Base-by-base conservation (phyloP, 345 rosid genomes). In the Arabis alpina region DNA sequence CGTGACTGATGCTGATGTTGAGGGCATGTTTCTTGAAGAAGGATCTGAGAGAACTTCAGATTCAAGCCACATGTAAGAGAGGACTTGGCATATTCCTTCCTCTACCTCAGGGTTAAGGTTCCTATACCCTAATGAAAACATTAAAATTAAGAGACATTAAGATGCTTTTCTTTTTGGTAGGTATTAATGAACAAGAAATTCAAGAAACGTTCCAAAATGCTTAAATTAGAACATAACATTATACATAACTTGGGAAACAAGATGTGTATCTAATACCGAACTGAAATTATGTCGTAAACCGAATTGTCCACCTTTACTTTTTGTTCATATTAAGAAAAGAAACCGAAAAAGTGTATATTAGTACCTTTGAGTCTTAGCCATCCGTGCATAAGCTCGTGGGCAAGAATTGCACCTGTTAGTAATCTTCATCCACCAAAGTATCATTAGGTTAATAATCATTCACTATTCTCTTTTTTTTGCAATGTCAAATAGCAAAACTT, bases 11-110 rank as follows among this genome's bases (percentile, higher is more conserved):
- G 95, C 65, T 10, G 91, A 76, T 25, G 93, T 82, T 3, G 89
- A 83, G 36, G 96, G 72, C 68, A 76, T 57, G 78, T 66, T 75
- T 72, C 75, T 80, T 37, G 81, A 74, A 19, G 47, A 77, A 40
- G 97, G 87, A 59, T 72, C 80, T 27, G 80, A 66, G 68, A 89
- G 61, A 45, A 93, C 98, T 80, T 93, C 98, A 24, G 99, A 77
- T 61, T 93, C 99, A 9, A 93, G 96, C 99, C 97, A 93, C 96
- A 93, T 86, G 76, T 88, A 63, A 3, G 99, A 91, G 64, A 94
- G 84, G 52, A 85, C 84, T 76, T 94, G 99, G 76, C 99, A 94
- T 69, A 94, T 88, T 28, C 99, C 99, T 89, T 91, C 96, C 85
- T 91, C 99, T 25, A 91, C 96, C 76, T 85, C 96, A 4, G 95